Percentiles rank a stretch among this genome's conserved stretches.
Conservation (phyloP, 306 rosid species). For the Carpinus viminea region DNA sequence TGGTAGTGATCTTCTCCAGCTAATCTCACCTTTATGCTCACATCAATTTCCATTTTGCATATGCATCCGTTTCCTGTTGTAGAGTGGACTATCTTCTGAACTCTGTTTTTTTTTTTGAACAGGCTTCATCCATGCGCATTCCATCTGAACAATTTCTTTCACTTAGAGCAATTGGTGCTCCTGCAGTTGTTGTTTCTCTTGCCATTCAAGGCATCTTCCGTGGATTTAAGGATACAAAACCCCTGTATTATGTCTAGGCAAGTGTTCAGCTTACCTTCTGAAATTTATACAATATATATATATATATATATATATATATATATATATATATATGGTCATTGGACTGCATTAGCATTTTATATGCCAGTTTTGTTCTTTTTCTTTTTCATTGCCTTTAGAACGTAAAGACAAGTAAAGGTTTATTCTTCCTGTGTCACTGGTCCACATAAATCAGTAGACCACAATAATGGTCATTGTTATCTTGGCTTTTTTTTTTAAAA, state of each 20-base stretch:
- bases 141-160: constrained; percentile 67
- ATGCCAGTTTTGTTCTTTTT: no score
- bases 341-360: background rate
- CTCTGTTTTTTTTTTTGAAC: constrained; percentile 16
- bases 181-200: constrained; percentile 92
- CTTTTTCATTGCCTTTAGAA: no score
- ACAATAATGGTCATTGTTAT: no score
- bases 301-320: background rate
- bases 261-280: constrained; percentile 30
- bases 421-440: no score
- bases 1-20: background rate
- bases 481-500: no score
- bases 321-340: no score
- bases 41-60: background rate
- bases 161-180: constrained; percentile 92
- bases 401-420: no score
- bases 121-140: constrained; percentile 67
- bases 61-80: background rate
- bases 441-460: no score
- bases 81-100: constrained; percentile 3
- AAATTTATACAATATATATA: background rate
- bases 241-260: constrained; percentile 89
- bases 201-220: constrained; percentile 98
- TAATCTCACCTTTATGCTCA: background rate
- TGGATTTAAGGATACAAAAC: constrained; percentile 96